Conservation (phyloP, 352 stramenopile species). For the Pythium dissimile region DNA sequence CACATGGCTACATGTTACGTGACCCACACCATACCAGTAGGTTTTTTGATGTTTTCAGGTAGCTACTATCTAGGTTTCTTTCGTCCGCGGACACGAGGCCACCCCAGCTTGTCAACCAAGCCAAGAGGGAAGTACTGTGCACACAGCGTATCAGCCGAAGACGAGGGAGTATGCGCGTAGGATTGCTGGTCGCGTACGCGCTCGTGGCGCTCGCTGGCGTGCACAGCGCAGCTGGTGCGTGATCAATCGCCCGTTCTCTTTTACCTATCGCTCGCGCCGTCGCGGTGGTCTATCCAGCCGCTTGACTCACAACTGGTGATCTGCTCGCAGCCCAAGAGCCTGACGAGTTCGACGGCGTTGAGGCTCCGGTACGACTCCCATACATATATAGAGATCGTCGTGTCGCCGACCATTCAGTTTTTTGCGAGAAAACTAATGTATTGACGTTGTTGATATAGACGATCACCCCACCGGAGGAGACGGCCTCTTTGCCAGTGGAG, state of each 20-base stretch:
- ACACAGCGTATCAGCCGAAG: not conserved
- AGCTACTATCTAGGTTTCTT: conserved; percentile 8
- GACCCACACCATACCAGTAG: too few species aligned
- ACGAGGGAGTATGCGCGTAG: conserved; percentile 19
- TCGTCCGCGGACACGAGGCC: conserved; percentile 2
- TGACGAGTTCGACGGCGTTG: conserved; percentile 29
- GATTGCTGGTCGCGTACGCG: conserved; percentile 20
- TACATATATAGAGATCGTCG: not conserved
- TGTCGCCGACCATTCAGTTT: not conserved
- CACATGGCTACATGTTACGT: too few species aligned
- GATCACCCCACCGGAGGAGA: conserved; percentile 13
- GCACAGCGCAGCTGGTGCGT: conserved; percentile 18
- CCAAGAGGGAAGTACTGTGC: not conserved
- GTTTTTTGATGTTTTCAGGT: too few species aligned
- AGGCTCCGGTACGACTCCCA: conserved; percentile 12
- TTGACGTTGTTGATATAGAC: conserved; percentile 5
- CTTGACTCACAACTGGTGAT: not conserved
- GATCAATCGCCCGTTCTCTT: not conserved
- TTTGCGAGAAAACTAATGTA: too few species aligned
- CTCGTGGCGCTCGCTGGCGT: conserved; percentile 17
- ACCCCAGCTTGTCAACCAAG: not conserved
- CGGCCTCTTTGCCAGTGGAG: not conserved
- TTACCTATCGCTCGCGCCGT: not conserved
- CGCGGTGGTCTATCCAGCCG: too few species aligned
- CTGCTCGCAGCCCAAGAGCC: conserved; percentile 16